Evolutionary conservation across 78 protist species (phyloP).

Genomic region (Protostelium mycophagum): DNA sequence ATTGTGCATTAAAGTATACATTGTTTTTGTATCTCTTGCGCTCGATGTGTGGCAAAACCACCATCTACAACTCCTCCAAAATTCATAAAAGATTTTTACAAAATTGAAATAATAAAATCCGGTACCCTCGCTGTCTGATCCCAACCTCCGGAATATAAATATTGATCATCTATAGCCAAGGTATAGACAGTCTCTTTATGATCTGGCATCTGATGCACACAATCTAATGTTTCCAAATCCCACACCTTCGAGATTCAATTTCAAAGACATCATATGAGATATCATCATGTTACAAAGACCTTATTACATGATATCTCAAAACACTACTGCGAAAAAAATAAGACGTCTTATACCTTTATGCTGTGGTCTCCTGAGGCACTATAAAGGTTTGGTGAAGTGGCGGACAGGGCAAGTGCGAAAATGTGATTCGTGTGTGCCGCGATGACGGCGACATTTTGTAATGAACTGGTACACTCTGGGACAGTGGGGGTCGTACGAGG

Average conservation of each 20-base stretch:
- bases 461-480: background rate
- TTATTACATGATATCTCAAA: too few species aligned
- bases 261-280: background rate
- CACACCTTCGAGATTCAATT: slow-evolving; percentile 6
- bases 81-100: too few species aligned
- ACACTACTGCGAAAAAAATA: too few species aligned
- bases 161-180: background rate
- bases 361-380: background rate
- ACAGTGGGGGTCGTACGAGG: background rate
- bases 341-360: too few species aligned
- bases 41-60: too few species aligned
- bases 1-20: too few species aligned
- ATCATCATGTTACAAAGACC: too few species aligned
- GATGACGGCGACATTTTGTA: background rate
- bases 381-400: background rate
- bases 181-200: slow-evolving; percentile 32
- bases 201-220: slow-evolving; percentile 39
- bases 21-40: too few species aligned
- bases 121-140: background rate
- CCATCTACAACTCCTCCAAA: too few species aligned
- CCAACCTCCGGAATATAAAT: background rate
- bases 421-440: background rate
- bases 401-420: background rate
- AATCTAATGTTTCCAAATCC: slow-evolving; percentile 21
- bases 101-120: too few species aligned